Evolutionary conservation across 306 rosid species (phyloP).

Genomic region (Coriaria nepalensis): DNA sequence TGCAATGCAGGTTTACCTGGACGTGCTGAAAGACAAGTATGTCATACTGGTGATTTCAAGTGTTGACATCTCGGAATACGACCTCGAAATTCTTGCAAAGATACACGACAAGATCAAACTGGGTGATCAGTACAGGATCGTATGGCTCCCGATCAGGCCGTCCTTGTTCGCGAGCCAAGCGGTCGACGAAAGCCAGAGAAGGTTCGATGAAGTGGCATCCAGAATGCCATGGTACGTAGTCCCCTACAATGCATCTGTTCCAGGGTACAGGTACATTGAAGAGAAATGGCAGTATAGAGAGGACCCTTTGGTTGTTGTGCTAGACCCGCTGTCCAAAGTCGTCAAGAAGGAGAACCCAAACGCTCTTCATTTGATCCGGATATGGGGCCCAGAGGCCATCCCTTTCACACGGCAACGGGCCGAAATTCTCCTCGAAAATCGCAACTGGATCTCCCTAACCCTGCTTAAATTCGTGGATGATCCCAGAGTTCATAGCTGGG

Average conservation of each 20-base stretch:
- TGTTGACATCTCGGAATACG: conserved; percentile 38
- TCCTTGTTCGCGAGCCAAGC: neutral
- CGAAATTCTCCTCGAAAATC: neutral
- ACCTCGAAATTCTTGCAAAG: conserved; percentile 21
- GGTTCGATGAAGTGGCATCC: conserved; percentile 5
- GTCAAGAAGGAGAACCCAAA: conserved; percentile 3
- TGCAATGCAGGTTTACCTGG: conserved; percentile 10
- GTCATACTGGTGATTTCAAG: conserved; percentile 36
- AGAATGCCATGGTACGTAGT: conserved; percentile 24
- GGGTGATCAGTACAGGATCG: conserved; percentile 27
- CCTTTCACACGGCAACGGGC: conserved; percentile 5
- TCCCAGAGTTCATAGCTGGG: conserved; percentile 11
- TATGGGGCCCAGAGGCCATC: conserved; percentile 15
- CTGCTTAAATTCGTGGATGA: conserved; percentile 7
- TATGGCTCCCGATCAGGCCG: conserved; percentile 42
- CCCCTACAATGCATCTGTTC: conserved; percentile 4
- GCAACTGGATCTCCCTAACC: conserved; percentile 4
- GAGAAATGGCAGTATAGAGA: conserved; percentile 25
- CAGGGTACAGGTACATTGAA: conserved; percentile 21
- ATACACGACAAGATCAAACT: conserved; percentile 23
- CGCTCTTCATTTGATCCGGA: conserved; percentile 16
- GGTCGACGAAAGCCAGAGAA: conserved; percentile 1
- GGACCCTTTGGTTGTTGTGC: conserved; percentile 23
- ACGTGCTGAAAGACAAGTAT: conserved; percentile 17
- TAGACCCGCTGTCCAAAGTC: conserved; percentile 16